phyloP scores from a whole-genome alignment of 1,284 basidiomycete species.

The Ustilago hordei region DNA sequence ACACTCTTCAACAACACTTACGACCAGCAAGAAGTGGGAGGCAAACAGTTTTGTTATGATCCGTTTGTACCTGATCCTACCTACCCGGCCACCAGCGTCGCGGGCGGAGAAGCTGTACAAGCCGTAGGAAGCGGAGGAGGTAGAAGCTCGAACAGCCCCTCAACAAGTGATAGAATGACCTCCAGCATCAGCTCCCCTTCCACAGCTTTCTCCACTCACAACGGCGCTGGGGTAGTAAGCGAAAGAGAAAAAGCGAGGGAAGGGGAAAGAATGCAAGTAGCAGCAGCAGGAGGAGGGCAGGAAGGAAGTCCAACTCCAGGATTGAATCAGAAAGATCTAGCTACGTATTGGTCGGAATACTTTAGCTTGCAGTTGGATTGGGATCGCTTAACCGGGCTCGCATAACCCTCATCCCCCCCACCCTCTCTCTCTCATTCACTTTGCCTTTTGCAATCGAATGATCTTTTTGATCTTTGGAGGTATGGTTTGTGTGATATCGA shows the following conservation, averaged over 20 bases:
- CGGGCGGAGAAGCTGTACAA: neutral
- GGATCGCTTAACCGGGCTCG: conserved; percentile 40
- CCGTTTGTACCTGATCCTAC: conserved; percentile 38
- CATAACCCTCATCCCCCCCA: conserved; percentile 1
- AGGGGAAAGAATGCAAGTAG: neutral
- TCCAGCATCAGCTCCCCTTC: neutral
- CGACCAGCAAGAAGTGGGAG: conserved; percentile 15
- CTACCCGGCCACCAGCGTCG: neutral
- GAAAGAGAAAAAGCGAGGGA: neutral
- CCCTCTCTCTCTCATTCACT: no score
- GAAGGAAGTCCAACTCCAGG: neutral
- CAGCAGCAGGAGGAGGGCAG: conserved; percentile 1
- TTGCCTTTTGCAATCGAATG: no score
- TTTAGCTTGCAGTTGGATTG: conserved; percentile 46
- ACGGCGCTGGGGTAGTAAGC: neutral
- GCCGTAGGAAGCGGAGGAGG: neutral
- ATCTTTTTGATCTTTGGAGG: no score
- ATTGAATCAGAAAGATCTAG: conserved; percentile 43
- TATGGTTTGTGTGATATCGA: no score
- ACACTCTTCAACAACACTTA: conserved; percentile 46
- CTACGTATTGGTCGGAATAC: conserved; percentile 50
- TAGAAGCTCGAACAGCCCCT: conserved; percentile 3
- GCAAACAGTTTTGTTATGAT: conserved; percentile 35
- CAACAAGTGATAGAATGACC: neutral
- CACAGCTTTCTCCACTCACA: neutral